Base-by-base conservation (phyloP, 202 grass and related monocot genomes). In the Brachypodium distachyon region DNA sequence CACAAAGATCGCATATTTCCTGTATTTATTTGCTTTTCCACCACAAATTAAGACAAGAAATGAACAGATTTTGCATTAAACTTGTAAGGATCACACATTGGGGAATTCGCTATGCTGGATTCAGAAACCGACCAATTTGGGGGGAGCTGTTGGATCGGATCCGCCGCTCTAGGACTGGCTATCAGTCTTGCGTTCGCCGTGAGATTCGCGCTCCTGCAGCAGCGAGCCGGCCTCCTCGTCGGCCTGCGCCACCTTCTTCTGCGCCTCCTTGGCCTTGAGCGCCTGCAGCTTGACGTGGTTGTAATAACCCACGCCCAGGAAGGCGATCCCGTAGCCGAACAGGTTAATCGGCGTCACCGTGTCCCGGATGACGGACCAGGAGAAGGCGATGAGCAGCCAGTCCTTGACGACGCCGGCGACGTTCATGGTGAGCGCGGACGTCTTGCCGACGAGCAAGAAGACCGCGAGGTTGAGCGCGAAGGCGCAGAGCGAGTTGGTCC, bases 341-440 rank as follows among this genome's bases (percentile, higher is more conserved):
- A 97, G 82, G 83, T 97, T 97, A 81, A 97, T 84, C 32, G 88
- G 73, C 0, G 93, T 97, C 72, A 97, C 86, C 29, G 88, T 86
- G 86, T 97, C 90, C 32, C 86, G 83, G 88, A 97, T 97, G 38
- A 97, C 93, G 1, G 93, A 93, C 90, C 93, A 97, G 4, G 93
- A 97, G 81, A 97, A 97, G 70, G 93, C 90, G 72, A 97, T 97
- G 77, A 97, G 93, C 41, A 97, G 84, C 93, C 93, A 97, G 72
- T 97, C 93, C 85, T 97, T 97, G 66, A 97, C 90, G 23, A 97
- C 93, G 19, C 93, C 90, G 25, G 90, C 93, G 13, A 97, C 93
- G 36, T 97, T 97, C 93, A 97, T 97, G 75, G 94, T 97, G 79
- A 97, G 89, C 52, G 90, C 94, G 14, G 94, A 97, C 16, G 90